Evolutionary conservation across 2,329 filamentous ascomycete genomes (phyloP), one percentile per base, ranked within the genome.

Genomic region (Mycogone perniciosa): DNA sequence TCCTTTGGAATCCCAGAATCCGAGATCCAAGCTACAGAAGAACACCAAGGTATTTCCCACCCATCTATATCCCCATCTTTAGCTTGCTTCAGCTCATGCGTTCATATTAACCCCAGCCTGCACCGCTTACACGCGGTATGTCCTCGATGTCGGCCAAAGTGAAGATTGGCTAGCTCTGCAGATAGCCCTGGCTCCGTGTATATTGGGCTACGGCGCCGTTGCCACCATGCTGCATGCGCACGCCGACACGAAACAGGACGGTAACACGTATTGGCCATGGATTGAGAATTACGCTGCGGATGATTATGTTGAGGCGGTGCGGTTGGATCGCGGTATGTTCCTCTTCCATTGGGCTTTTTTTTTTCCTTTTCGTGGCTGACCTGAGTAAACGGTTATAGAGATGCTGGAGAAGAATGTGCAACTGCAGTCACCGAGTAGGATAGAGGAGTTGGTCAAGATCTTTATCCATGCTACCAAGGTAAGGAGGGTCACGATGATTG

Each of bases 121-220:
- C 62, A 88, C 84, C 7, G 88, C 88, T 40, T 93, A 95, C 65
- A 90, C 86, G 27, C 73, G 87, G 64, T 96, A 92, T 66, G 85
- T 96, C 29, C 82, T 96, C 49, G 92, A 97, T 61, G 77, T 96
- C 20, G 92, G 92, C 6, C 83, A 89, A 59, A 89, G 86, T 2
- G 83, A 93, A 63, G 90, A 96, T 71, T 95, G 86, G 84, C 76
- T 96, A 41, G 90, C 85, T 4, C 77, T 97, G 7, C 89, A 96
- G 62, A 75, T 96, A 55, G 85, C 89, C 4, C 76, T 96, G 48
- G 83, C 91, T 10, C 90, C 92, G 0, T 96, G 92, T 64, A 75
- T 96, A 31, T 78, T 96, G n/a, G 92, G 92, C 39, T 96, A 97
- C 65, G 85, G 85, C 7, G 81, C 81, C 50, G 88, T 95, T 53